Base-by-base conservation (phyloP, 2,329 filamentous ascomycete species). In the Colletotrichum sp. region DNA sequence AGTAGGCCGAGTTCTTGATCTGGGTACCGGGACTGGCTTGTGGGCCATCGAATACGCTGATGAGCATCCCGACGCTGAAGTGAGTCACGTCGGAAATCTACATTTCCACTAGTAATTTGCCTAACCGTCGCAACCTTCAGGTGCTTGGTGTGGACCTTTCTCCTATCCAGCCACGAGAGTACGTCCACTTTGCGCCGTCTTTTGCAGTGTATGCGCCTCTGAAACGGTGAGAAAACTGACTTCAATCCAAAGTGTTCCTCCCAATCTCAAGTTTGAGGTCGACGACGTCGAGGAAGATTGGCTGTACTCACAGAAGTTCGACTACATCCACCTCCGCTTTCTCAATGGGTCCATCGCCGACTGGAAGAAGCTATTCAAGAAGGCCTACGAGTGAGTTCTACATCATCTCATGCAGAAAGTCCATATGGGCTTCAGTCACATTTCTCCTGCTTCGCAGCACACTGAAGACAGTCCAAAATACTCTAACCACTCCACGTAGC, bases 281-380 rank as follows among this genome's bases (percentile, higher is more conserved):
- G 86, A 87, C 65, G 84, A 86, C 71, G 34, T 81, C 4, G 78
- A 82, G 66, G 65, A 80, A 16, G 78, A 79, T 10, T 81, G 78
- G 79, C 76, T 79, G 5, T 81, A 77, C 64, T 85, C 87, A 2
- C 80, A 85, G 4, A 83, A 87, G 64, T 91, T 91, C 80, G 91
- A 93, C 82, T 90, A 89, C 79, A 89, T 93, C 77, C 91, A 92
- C 80, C 88, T 88, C 6, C 88, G 89, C 52, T 85, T 90, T 77
- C 84, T 93, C 78, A 85, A 88, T 4, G 90, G 91, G 63, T 87
- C 87, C 62, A 87, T 92, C 77, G 82, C 85, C 6, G 90, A 91
- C 76, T 92, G 90, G 81, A 85, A 85, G 1, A 81, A 81, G 16
- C 82, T 92, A 18, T 83, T 91, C 67, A 76, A 80, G 13, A 84